phyloP scores from a whole-genome alignment of 805 yeast genomes.

The Saccharomycopsis malanga region DNA sequence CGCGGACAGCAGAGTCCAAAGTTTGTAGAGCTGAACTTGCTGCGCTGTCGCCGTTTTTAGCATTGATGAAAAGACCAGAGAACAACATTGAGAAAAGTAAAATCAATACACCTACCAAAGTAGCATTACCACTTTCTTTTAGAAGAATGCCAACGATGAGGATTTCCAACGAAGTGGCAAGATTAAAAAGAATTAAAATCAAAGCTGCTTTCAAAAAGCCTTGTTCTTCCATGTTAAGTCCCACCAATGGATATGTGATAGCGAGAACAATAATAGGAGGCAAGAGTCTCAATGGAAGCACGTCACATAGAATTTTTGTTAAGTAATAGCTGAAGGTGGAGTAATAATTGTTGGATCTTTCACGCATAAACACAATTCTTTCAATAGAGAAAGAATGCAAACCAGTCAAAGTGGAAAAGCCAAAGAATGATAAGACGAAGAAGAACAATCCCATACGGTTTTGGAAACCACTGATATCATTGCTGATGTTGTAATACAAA shows the following conservation, averaged over 20 bases:
- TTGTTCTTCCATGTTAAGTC: slow-evolving; percentile 68
- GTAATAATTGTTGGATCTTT: slow-evolving; percentile 91
- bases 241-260: slow-evolving; percentile 85
- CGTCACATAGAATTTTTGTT: slow-evolving; percentile 83
- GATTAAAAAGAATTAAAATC: slow-evolving; percentile 73
- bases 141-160: slow-evolving; percentile 81
- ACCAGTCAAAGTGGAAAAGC: slow-evolving; percentile 89
- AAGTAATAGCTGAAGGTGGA: slow-evolving; percentile 78
- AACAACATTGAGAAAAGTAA: slow-evolving; percentile 79
- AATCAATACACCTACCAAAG: slow-evolving; percentile 77
- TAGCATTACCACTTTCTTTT: slow-evolving; percentile 87
- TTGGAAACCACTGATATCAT: slow-evolving; percentile 94
- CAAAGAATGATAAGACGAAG: slow-evolving; percentile 84
- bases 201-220: slow-evolving; percentile 65
- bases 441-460: slow-evolving; percentile 91
- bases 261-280: slow-evolving; percentile 81
- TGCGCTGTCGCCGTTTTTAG: slow-evolving; percentile 35
- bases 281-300: slow-evolving; percentile 84
- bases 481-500: slow-evolving; percentile 72
- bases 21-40: slow-evolving; percentile 30
- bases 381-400: slow-evolving; percentile 84
- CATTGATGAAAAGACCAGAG: slow-evolving; percentile 90
- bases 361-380: slow-evolving; percentile 82
- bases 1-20: background rate
- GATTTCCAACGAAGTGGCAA: slow-evolving; percentile 79